Evolutionary conservation across 805 yeast genomes (phyloP), one percentile per base, ranked within the genome.

Genomic region (Helenozyma baotianmanensis): DNA sequence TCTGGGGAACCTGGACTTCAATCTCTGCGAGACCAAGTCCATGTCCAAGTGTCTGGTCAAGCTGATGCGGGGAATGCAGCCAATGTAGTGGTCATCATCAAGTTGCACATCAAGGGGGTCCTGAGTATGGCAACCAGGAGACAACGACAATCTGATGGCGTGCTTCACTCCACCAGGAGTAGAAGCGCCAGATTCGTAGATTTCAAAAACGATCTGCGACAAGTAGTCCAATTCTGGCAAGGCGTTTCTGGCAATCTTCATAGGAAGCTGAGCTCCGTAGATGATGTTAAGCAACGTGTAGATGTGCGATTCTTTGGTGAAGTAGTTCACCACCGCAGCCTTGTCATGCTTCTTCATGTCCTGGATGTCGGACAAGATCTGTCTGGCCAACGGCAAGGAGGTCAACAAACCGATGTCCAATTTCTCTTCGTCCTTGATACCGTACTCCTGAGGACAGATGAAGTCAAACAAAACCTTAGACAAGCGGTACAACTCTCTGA

Each of bases 101-200:
- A 92, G 70, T 58, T 90, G 96, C 28, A 94, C 95, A 61, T 92
- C 99, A 43, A 92, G 70, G 17, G 99, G 98, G 58, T 90, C 96
- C 51, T 88, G 95, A 0, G 97, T 89, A 61, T 92, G 97, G 60
- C 98, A 92, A 14, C 99, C 99, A 1, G 98, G 97, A 4, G 96
- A 84, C 47, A 92, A 70, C n/a, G 90, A 82, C 40, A 92, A 71
- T 51, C 97, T 74, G 35, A 92, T 82, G 4, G 96, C 82, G 56
- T 90, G 96, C 50, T 84, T 82, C 59, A 86, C 85, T 33, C 77
- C 79, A 7, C 82, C 80, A 8, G 74, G 68, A 23, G 72, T 65
- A 10, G 45, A 50, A 22, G 75, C 71, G 19, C 78, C 78, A 25
- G 79, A 74, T 58, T 92, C 97, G 58, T 88, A 92, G 17, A 92